Base-by-base conservation (phyloP, 352 stramenopile species). In the Phytophthora macrochlamydospora region DNA sequence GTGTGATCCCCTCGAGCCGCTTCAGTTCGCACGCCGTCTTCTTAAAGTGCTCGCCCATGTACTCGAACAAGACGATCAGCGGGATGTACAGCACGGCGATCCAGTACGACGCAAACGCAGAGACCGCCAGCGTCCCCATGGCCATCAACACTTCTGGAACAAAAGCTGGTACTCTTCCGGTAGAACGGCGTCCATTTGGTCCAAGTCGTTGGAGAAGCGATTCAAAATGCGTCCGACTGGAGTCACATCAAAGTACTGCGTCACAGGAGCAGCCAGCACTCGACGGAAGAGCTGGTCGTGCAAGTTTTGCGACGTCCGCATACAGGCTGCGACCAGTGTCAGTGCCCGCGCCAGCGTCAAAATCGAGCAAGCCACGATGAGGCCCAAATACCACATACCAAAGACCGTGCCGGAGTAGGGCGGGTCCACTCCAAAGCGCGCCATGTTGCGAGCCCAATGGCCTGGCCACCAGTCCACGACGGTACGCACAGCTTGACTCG, bases 211-310 rank as follows among this genome's bases (percentile, higher is more conserved):
- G 2, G 75, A 81, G 54, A 87, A 87, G 0, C 76, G 67, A 37
- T 85, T 87, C 31, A 87, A 58, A 58, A 87, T 83, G 13, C 69
- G 56, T 8, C 78, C 78, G 4, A 90, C 53, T 3, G 79, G 79
- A 12, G 78, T 88, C 49, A 83, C 62, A 30, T 87, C 75, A 51
- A 87, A 87, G 66, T 87, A 87, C 4, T 50, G 59, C 51, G 75
- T 82, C 11, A 87, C 53, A 1, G 78, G 71, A 8, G 79, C 79
- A 6, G 32, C 51, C 7, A 89, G 50, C 32, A 87, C 76, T 3
- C 76, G 75, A 12, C 60, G 56, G 50, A 81, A 81, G 30, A 77
- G 30, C 14, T 76, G 62, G 29, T 79, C 56, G 56, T 81, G 73
- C 3, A 81, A 30, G 32, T 56, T 72, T 11, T 57, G 62, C 0